phyloP scores from a whole-genome alignment of 108 stramenopile genomes.

The Stephanodiscus triporus region DNA sequence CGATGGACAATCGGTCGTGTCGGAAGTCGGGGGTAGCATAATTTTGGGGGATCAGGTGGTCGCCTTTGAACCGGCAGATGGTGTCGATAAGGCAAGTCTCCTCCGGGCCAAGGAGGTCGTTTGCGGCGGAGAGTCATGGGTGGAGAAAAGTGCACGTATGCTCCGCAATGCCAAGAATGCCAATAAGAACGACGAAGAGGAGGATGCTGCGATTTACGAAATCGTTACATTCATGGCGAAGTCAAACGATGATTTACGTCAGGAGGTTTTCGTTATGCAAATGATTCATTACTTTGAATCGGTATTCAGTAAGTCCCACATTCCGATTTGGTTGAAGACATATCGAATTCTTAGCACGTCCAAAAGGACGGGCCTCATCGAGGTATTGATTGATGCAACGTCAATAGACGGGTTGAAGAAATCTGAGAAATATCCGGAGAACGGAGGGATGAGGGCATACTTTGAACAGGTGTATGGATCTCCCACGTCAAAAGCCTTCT shows the following conservation, averaged over 20 bases:
- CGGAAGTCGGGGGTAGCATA: constrained; percentile 62
- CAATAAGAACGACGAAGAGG: constrained; percentile 41
- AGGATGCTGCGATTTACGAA: constrained; percentile 54
- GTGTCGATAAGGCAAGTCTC: constrained; percentile 69
- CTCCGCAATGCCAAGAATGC: constrained; percentile 54
- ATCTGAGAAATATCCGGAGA: constrained; percentile 82
- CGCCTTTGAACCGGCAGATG: constrained; percentile 56
- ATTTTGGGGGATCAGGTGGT: constrained; percentile 57
- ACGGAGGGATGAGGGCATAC: constrained; percentile 85
- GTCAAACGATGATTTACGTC: constrained; percentile 98
- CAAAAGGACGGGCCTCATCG: constrained; percentile 91
- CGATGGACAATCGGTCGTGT: constrained; percentile 52
- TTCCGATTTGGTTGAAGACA: constrained; percentile 94
- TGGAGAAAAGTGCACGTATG: constrained; percentile 85
- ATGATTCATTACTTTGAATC: constrained; percentile 97
- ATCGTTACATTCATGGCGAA: constrained; percentile 90
- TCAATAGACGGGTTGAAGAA: constrained; percentile 97
- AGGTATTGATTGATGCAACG: constrained; percentile 90
- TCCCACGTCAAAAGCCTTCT: constrained; percentile 77
- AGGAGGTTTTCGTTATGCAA: constrained; percentile 97
- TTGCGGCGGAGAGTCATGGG: constrained; percentile 83
- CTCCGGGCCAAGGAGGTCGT: constrained; percentile 72
- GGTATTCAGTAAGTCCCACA: constrained; percentile 84
- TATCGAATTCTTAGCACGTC: constrained; percentile 96
- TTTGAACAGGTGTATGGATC: constrained; percentile 89